phyloP scores from a whole-genome alignment of 441 rosid species.

The Daphne laureola region DNA sequence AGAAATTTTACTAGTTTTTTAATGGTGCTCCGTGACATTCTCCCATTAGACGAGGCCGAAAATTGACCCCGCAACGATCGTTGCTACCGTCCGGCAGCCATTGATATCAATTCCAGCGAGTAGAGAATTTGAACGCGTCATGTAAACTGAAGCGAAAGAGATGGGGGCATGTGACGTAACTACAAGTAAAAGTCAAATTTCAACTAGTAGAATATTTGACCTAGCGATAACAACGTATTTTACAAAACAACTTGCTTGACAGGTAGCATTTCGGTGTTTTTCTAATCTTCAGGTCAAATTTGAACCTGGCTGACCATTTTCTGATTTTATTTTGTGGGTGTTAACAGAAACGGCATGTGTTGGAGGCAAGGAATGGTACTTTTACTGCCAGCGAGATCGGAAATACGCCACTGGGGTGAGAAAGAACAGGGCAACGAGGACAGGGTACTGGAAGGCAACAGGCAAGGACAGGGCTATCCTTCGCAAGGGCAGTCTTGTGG shows the following conservation, averaged over 20 bases:
- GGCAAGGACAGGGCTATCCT: slow-evolving; percentile 40
- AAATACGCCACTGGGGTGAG: slow-evolving; percentile 57
- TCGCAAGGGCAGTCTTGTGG: slow-evolving; percentile 37
- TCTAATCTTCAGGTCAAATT: too few relatives aligned
- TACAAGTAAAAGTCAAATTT: not conserved
- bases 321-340: too few relatives aligned
- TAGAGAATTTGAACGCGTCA: not conserved
- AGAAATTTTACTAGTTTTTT: slow-evolving; percentile 10
- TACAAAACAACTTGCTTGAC: not conserved
- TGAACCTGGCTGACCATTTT: not conserved
- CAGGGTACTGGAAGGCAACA: slow-evolving; percentile 65
- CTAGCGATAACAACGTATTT: not conserved
- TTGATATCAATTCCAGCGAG: not conserved
- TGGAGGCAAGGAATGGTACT: slow-evolving; percentile 60
- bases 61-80: slow-evolving; percentile 19
- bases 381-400: slow-evolving; percentile 48
- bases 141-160: too few relatives aligned
- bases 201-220: not conserved
- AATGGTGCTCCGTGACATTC: slow-evolving; percentile 16
- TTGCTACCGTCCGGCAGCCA: not conserved
- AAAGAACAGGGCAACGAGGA: slow-evolving; percentile 44
- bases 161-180: not conserved
- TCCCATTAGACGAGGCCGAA: not conserved
- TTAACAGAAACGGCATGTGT: slow-evolving; percentile 37
- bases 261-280: not conserved